Evolutionary conservation across 2,329 filamentous ascomycete species (phyloP).

Genomic region (Nemania sp.): DNA sequence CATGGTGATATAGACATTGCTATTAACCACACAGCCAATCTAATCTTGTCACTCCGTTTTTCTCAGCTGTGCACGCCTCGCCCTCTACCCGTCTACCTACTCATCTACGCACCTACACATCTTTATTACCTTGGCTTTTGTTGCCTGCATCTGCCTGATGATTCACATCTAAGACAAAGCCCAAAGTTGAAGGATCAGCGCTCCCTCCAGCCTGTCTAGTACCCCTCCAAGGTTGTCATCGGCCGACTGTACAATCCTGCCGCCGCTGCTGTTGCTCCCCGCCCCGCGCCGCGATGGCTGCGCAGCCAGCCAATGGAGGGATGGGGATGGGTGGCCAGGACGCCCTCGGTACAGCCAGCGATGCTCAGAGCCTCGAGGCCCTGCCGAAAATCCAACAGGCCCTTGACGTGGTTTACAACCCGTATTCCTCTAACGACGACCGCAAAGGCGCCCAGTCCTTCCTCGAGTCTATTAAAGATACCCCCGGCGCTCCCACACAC

Average conservation of each 20-base stretch:
- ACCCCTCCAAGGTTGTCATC: slow-evolving; percentile 46
- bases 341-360: slow-evolving; percentile 52
- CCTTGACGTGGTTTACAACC: slow-evolving; percentile 86
- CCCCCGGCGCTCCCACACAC: slow-evolving; percentile 82
- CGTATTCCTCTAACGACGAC: slow-evolving; percentile 81
- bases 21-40: slow-evolving; percentile 4
- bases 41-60: slow-evolving; percentile 10
- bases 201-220: slow-evolving; percentile 38
- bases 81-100: too few relatives aligned
- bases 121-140: slow-evolving; percentile 12
- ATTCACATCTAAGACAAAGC: slow-evolving; percentile 46
- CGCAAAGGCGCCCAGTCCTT: slow-evolving; percentile 86
- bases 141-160: slow-evolving; percentile 42
- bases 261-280: slow-evolving; percentile 18
- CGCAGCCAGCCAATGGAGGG: slow-evolving; percentile 47
- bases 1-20: slow-evolving; percentile 30
- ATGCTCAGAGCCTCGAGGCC: slow-evolving; percentile 52
- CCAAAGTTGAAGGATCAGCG: slow-evolving; percentile 41
- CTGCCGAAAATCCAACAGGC: slow-evolving; percentile 82
- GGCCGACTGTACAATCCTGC: slow-evolving; percentile 38
- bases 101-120: background rate
- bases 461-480: slow-evolving; percentile 86
- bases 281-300: slow-evolving; percentile 43
- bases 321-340: slow-evolving; percentile 52
- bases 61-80: slow-evolving; percentile 1